Evolutionary conservation across 495 filamentous ascomycete genomes (phyloP).

Genomic region (Astrothelium macrocarpum): DNA sequence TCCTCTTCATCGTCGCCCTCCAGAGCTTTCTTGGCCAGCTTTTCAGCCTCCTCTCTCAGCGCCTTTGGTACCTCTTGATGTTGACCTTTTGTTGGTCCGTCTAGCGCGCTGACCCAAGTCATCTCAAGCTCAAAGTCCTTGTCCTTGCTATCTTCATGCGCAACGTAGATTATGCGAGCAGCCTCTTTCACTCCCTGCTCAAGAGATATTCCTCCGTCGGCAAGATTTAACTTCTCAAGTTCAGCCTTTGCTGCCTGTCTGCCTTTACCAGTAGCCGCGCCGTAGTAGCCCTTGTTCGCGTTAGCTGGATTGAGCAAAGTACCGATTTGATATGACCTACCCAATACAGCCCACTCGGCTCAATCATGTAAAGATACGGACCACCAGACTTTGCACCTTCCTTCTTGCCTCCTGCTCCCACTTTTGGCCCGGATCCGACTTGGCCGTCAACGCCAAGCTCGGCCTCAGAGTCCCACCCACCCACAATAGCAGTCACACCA

Average conservation of each 20-base stretch:
- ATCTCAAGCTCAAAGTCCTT: slow-evolving; percentile 99
- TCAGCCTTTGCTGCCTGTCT: slow-evolving; percentile 94
- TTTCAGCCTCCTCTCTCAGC: slow-evolving; percentile 82
- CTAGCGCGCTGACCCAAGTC: slow-evolving; percentile 82
- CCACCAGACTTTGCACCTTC: slow-evolving; percentile 69
- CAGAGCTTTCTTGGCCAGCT: slow-evolving; percentile 35
- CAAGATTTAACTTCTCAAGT: slow-evolving; percentile 92
- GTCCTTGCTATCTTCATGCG: slow-evolving; percentile 94
- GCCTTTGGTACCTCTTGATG: slow-evolving; percentile 89
- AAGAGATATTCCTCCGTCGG: slow-evolving; percentile 54
- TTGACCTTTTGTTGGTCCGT: slow-evolving; percentile 79
- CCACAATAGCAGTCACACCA: slow-evolving; percentile 89
- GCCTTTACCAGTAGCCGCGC: slow-evolving; percentile 92
- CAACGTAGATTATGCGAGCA: slow-evolving; percentile 88
- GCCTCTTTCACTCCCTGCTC: slow-evolving; percentile 90
- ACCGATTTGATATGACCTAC: slow-evolving; percentile 33
- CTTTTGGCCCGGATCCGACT: slow-evolving; percentile 67
- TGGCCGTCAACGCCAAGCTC: slow-evolving; percentile 75
- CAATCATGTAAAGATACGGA: slow-evolving; percentile 94
- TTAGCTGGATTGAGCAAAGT: slow-evolving; percentile 15
- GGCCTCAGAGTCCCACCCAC: slow-evolving; percentile 79
- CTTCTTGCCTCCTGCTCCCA: slow-evolving; percentile 71
- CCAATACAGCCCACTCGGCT: slow-evolving; percentile 95
- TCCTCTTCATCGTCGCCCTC: slow-evolving; percentile 37
- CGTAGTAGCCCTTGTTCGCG: slow-evolving; percentile 71